A percentile compares a stretch with the other conserved stretches of the same genome.
Conservation (phyloP, 1,284 basidiomycete genomes). For the Ceratobasidium papillatum region DNA sequence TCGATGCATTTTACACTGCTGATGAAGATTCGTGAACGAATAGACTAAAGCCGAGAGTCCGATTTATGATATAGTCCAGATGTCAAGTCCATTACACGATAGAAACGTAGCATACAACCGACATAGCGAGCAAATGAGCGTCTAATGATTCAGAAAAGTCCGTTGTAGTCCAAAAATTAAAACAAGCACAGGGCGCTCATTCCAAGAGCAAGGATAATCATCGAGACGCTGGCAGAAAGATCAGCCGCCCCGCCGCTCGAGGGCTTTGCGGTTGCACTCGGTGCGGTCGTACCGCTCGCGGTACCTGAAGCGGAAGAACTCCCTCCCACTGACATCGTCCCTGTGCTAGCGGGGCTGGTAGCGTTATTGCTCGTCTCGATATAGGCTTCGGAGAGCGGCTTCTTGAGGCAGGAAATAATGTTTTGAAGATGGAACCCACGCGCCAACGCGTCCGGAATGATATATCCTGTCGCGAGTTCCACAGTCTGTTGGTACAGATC, state of each 20-base stretch:
- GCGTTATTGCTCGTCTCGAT: slow-evolving; percentile 44
- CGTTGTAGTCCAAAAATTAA: neutral
- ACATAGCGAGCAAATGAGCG: neutral
- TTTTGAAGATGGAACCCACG: slow-evolving; percentile 39
- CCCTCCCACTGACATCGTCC: neutral
- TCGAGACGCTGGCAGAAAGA: neutral
- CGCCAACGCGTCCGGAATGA: slow-evolving; percentile 44
- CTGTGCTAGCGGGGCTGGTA: slow-evolving; percentile 16
- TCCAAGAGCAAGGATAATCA: neutral
- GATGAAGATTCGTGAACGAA: neutral
- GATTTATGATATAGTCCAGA: neutral
- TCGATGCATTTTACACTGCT: neutral
- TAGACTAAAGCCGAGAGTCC: neutral
- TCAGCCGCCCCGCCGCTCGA: neutral
- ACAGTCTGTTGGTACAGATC: slow-evolving; percentile 46
- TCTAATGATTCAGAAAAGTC: slow-evolving; percentile 3
- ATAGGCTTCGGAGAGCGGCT: slow-evolving; percentile 44
- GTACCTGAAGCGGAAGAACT: neutral
- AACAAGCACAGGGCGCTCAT: neutral
- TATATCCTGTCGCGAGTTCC: slow-evolving; percentile 47
- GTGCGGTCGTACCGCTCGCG: neutral
- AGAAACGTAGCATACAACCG: neutral
- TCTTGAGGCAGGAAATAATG: slow-evolving; percentile 44
- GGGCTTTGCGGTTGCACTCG: neutral
- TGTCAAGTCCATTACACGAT: neutral